phyloP scores from a whole-genome alignment of 1,284 basidiomycete species.

The Sphagnurus paluster region DNA sequence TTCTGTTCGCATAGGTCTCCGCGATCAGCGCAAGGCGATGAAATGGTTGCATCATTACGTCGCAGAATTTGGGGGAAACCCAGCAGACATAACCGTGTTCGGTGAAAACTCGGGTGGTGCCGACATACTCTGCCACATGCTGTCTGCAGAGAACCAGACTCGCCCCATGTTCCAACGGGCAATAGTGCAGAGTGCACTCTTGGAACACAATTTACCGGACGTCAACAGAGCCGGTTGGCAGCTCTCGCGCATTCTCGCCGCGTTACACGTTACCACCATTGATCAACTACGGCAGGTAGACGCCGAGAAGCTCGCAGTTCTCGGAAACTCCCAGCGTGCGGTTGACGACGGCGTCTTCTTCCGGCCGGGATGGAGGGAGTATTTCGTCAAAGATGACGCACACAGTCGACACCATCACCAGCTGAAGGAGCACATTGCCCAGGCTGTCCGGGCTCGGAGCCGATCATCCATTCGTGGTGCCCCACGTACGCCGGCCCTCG shows the following conservation, averaged over 20 bases:
- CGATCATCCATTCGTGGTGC: conserved; percentile 24
- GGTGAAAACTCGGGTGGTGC: conserved; percentile 70
- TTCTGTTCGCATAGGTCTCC: conserved; percentile 48
- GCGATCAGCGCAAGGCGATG: conserved; percentile 68
- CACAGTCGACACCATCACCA: conserved; percentile 35
- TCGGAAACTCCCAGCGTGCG: conserved; percentile 50
- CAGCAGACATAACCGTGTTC: conserved; percentile 68
- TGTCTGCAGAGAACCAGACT: conserved; percentile 60
- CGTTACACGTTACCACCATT: conserved; percentile 50
- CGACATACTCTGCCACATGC: conserved; percentile 70
- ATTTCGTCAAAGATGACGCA: conserved; percentile 39
- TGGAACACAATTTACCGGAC: conserved; percentile 61
- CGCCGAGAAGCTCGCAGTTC: conserved; percentile 52
- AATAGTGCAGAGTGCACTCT: conserved; percentile 64
- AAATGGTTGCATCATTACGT: conserved; percentile 73
- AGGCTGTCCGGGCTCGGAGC: conserved; percentile 25
- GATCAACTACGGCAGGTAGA: conserved; percentile 61
- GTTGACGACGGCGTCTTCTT: conserved; percentile 72
- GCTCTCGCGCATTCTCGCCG: conserved; percentile 57
- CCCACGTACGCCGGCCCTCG: conserved; percentile 26
- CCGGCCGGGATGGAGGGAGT: conserved; percentile 55
- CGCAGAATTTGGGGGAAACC: conserved; percentile 69
- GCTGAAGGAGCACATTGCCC: conserved; percentile 23
- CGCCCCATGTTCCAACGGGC: conserved; percentile 64
- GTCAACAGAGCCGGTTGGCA: conserved; percentile 63